A percentile compares a stretch with the other conserved stretches of the same genome.
These are phyloP conservation scores for Lasiosphaeria hispida DNA, from an alignment of 495 filamentous ascomycete genomes.

Conservation along the genomic window DNA sequence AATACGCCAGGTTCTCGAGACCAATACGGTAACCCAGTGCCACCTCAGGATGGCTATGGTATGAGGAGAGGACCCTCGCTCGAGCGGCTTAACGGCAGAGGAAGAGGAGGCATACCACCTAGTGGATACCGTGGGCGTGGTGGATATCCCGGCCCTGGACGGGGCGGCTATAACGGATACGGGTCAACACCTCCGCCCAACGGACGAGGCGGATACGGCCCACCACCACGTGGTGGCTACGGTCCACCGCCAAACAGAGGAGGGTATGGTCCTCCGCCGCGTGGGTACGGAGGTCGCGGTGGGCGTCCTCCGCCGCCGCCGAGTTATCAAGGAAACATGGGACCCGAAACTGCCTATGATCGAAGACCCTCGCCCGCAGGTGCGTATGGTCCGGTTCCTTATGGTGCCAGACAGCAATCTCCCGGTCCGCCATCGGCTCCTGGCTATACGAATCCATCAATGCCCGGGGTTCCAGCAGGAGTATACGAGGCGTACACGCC, in stretches of 20 bases:
- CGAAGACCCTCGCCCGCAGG: slow-evolving; percentile 45
- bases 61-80: slow-evolving; percentile 61
- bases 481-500: slow-evolving; percentile 45
- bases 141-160: slow-evolving; percentile 43
- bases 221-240: slow-evolving; percentile 44
- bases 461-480: slow-evolving; percentile 28
- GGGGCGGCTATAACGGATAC: slow-evolving; percentile 40
- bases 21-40: slow-evolving; percentile 65
- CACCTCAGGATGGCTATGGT: slow-evolving; percentile 46
- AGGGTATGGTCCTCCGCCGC: slow-evolving; percentile 49
- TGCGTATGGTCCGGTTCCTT: slow-evolving; percentile 40
- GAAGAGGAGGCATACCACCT: slow-evolving; percentile 49
- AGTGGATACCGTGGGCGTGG: slow-evolving; percentile 55
- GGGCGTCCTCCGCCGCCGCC: slow-evolving; percentile 57
- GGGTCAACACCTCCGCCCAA: slow-evolving; percentile 26
- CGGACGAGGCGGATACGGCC: slow-evolving; percentile 41
- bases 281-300: slow-evolving; percentile 56
- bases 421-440: slow-evolving; percentile 36
- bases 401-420: slow-evolving; percentile 33
- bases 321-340: slow-evolving; percentile 35
- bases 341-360: slow-evolving; percentile 32
- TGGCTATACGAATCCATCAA: slow-evolving; percentile 37
- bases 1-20: slow-evolving; percentile 47
- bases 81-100: slow-evolving; percentile 56
- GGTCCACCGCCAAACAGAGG: slow-evolving; percentile 40